Base-by-base conservation (phyloP, 495 filamentous ascomycete genomes). In the Neurospora intermedia region DNA sequence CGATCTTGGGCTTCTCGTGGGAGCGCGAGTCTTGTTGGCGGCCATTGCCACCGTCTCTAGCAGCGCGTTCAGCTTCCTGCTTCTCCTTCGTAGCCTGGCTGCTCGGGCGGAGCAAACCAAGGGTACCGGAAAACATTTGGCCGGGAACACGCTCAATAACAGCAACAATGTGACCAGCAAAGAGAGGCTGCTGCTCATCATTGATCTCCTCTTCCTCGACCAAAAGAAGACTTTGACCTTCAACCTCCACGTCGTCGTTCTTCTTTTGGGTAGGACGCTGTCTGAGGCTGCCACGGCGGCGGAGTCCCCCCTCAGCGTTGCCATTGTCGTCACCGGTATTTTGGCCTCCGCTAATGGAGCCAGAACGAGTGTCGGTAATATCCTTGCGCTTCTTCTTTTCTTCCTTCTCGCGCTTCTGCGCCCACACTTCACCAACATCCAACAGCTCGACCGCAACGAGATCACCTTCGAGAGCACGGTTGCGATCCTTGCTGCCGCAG, bases 341-440 rank as follows among this genome's bases (percentile, higher is more conserved):
- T 43, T 86, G 84, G 73, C 90, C 85, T 54, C 92, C 90, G 77
- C 90, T 91, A 41, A 85, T 91, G 73, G 90, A 91, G 59, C 89
- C 88, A 43, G 89, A 89, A 72, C 96, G 89, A 69, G 93, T 93
- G 78, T 98, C 96, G 31, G 94, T 96, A 73, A 97, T 96, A 78
- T 99, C 96, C 86, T 99, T 99, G 80, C 96, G 92, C 85, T 98
- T 98, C 90, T 99, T 99, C 86, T 99, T 99, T 78, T 99, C 96
- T 81, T 99, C 96, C 79, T 99, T 99, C 80, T 99, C 96, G 31
- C 93, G 92, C 85, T 99, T 99, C 83, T 99, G 96, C 18, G 91
- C 89, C 96, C 96, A 99, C 11, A 99, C 96, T 78, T 99, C 96
- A 80, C 98, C 96, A 3, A 99, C 96, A 80, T 99, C 96, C 39